phyloP scores from a whole-genome alignment of 2,329 filamentous ascomycete species.

The Hirsutella rhossiliensis region DNA sequence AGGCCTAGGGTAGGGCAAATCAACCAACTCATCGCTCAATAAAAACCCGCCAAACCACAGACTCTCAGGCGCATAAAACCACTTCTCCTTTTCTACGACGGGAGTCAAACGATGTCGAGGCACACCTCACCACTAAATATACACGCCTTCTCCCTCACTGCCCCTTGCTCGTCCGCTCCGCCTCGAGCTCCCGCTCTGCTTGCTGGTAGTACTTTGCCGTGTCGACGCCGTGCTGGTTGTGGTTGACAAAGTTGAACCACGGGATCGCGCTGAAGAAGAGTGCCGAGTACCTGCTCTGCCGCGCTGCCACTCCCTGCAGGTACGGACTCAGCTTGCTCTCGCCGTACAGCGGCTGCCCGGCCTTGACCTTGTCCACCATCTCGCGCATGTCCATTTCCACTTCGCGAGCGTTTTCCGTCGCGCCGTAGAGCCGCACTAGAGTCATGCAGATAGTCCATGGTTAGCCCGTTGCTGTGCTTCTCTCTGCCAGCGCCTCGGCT shows the following conservation, averaged over 20 bases:
- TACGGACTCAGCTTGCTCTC: conserved; percentile 66
- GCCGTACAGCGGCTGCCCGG: conserved; percentile 81
- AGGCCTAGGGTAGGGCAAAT: too few relatives aligned
- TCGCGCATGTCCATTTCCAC: conserved; percentile 94
- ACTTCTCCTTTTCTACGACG: too few relatives aligned
- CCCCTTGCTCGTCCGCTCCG: conserved; percentile 34
- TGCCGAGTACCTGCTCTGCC: conserved; percentile 86
- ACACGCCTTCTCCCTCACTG: conserved; percentile 8
- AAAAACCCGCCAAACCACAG: too few relatives aligned
- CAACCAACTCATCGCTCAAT: too few relatives aligned
- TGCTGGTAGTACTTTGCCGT: conserved; percentile 97
- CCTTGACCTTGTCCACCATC: conserved; percentile 95
- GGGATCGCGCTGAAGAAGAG: conserved; percentile 76
- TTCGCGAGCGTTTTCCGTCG: conserved; percentile 84
- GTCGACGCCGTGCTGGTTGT: conserved; percentile 89
- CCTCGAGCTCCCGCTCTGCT: conserved; percentile 86
- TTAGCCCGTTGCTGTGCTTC: background rate
- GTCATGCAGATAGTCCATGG: background rate
- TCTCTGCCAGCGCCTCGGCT: conserved; percentile 1
- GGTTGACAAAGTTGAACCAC: conserved; percentile 99
- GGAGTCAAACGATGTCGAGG: too few relatives aligned
- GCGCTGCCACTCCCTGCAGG: conserved; percentile 83
- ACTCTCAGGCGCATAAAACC: too few relatives aligned
- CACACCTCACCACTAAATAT: conserved; percentile 12
- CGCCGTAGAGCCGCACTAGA: conserved; percentile 88